These are phyloP conservation scores for Farysia itapuensis DNA, from an alignment of 1,284 basidiomycete species.

Conservation along the genomic window DNA sequence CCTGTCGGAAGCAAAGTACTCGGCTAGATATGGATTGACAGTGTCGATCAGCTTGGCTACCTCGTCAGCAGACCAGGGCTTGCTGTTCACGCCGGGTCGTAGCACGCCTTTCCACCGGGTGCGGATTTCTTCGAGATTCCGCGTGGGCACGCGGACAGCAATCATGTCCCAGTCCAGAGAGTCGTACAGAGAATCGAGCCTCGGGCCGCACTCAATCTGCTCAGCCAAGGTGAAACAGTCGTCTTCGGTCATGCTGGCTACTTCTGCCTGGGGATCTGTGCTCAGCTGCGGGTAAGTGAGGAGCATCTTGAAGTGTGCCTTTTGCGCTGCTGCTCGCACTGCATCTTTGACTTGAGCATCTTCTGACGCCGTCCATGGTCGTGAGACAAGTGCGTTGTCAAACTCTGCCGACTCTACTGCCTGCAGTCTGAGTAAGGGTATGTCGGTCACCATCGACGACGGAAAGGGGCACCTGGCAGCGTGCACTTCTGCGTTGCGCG, in stretches of 20 bases:
- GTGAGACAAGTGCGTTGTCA: slow-evolving; percentile 15
- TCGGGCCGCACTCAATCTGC: too few species aligned
- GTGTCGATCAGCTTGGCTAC: slow-evolving; percentile 6
- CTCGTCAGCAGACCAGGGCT: slow-evolving; percentile 10
- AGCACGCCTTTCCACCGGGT: slow-evolving; percentile 24
- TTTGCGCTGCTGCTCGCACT: slow-evolving; percentile 15
- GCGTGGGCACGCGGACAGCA: slow-evolving; percentile 8
- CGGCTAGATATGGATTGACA: slow-evolving; percentile 7
- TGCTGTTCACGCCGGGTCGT: slow-evolving; percentile 17
- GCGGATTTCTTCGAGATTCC: slow-evolving; percentile 18
- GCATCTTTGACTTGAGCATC: slow-evolving; percentile 15
- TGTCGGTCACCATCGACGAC: slow-evolving; percentile 11
- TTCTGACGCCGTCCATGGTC: slow-evolving; percentile 19
- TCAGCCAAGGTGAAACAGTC: slow-evolving; percentile 13
- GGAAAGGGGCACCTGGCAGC: slow-evolving; percentile 10
- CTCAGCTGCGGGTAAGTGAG: slow-evolving; percentile 5
- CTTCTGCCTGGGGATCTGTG: slow-evolving; percentile 10
- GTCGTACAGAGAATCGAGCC: neutral
- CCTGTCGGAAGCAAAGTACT: neutral
- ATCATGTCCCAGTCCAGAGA: slow-evolving; percentile 24
- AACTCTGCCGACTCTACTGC: slow-evolving; percentile 29
- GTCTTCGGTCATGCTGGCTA: slow-evolving; percentile 9
- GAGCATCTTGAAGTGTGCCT: slow-evolving; percentile 6
- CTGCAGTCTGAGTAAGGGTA: slow-evolving; percentile 19
- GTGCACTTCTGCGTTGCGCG: slow-evolving; percentile 5